Base-by-base conservation (phyloP, 176 grass and related monocot genomes). In the Cocos nucifera region DNA sequence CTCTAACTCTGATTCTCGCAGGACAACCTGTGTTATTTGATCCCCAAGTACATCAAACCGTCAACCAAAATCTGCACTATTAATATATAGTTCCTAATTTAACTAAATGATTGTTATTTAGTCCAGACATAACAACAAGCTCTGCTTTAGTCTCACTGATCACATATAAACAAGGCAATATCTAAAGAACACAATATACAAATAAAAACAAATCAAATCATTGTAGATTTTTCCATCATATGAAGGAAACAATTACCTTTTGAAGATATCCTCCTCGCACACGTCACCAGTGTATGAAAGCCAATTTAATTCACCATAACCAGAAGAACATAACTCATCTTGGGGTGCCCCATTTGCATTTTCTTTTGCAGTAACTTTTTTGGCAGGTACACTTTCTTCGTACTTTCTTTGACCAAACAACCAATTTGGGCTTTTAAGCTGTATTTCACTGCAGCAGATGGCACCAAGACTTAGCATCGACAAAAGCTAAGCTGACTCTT, bases 331-430 rank as follows among this genome's bases (percentile, higher is more conserved):
- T 17, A 54, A 28, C 7, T 75, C 85, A 28, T 82, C 75, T 65
- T 12, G 64, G 68, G 59, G 62, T 56, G 50, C 78, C 26, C 66
- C 72, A 0, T 70, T 79, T 17, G 1, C 56, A 79, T 77, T 88
- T 73, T 87, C 83, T 23, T 52, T 65, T 5, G 54, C 66, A n/a
- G 19, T 55, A 20, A 67, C 75, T 70, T 59, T 95, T 50, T 56
- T 30, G 8, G 49, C 54, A 64, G 71, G 63, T 39, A 66, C 72
- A 58, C 32, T 71, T 74, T 85, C 87, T 30, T 80, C 74, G 4
- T 91, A 78, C 70, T 97, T 97, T 44, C 81, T 97, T 77, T 97
- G 93, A 62, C 93, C 87, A 78, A 97, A 97, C 74, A 91, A 75
- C 93, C 93, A 97, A 72, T 88, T 97, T 22, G 87, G 81, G 63